Conservation (phyloP, 2,329 filamentous ascomycete genomes). For the Fusarium tupiense region DNA sequence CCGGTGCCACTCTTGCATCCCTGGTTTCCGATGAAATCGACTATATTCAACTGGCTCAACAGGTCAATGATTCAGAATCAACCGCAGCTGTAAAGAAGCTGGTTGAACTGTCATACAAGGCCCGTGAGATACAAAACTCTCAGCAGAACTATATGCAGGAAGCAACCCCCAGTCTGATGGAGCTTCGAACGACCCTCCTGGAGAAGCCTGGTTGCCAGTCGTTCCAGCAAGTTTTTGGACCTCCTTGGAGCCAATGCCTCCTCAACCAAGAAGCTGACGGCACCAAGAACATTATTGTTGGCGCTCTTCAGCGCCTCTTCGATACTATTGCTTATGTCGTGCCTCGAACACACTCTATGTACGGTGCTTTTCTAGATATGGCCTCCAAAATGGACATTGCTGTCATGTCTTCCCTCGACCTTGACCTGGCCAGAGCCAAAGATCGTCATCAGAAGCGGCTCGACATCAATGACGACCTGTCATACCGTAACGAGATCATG, state of each 20-base stretch:
- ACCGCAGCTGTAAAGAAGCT: background rate
- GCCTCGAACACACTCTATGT: background rate
- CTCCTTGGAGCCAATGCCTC: background rate
- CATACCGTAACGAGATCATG: background rate
- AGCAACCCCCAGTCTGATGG: background rate
- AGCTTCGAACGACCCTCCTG: background rate
- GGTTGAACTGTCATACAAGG: background rate
- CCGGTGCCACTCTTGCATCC: background rate
- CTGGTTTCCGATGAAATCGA: background rate
- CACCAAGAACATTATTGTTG: background rate
- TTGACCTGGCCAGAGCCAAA: background rate
- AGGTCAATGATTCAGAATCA: background rate
- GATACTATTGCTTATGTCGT: background rate
- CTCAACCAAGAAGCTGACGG: background rate
- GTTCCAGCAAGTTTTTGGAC: background rate
- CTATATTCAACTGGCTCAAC: background rate
- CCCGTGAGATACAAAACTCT: background rate
- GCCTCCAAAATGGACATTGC: background rate
- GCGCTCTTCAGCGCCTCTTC: background rate
- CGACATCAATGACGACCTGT: background rate
- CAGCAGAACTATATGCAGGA: background rate
- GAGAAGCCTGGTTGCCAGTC: background rate
- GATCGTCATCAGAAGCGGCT: background rate
- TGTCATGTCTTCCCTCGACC: background rate
- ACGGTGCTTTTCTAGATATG: background rate